Evolutionary conservation across 441 rosid species (phyloP), one percentile per base, ranked within the genome.

Genomic region (Populus hybrid): DNA sequence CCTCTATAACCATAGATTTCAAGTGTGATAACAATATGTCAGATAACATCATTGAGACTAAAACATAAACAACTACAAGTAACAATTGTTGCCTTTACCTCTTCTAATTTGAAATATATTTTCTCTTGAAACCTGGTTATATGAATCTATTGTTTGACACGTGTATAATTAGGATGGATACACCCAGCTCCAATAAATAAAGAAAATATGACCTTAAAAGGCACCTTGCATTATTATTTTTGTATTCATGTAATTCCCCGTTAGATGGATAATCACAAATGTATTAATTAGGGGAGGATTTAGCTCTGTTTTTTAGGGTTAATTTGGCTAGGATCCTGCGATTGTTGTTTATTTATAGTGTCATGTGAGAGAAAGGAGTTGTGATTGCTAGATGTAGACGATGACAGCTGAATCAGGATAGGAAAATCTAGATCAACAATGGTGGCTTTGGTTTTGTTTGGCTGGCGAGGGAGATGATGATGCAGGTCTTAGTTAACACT

Each of bases 131-230:
- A 97, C 6, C 98, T 97, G 77, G 99, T 97, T 72, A 95, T 97
- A 81, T 95, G 98, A 80, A 94, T 91, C 98, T 98, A 95, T 91
- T 94, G 98, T 82, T 95, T 93, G 79, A 94, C 92, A 98, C 99
- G 94, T 74, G 89, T 79, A 80, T 98, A 95, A 86, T 82, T 84
- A 61, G 89, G 90, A 90, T 87, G 97, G 79, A 94, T 89, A 84
- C 98, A 94, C 82, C 85, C 89, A 11, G 98, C 99, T 73, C 97
- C 98, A 76, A 97, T 97, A 75, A 97, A 95, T 74, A 90, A 85
- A 11, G 90, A 90, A 65, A 84, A 77, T 75, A 95, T 94, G 42
- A 85, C 89, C 99, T 94, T 96, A 28, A 28, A 28, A 2, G 30
- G 30, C 3, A 28, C 2, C 30, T 28, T 57, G 94, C 98, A 42